phyloP scores from a whole-genome alignment of 106 monocot species.

The Xerophyta viscosa region DNA sequence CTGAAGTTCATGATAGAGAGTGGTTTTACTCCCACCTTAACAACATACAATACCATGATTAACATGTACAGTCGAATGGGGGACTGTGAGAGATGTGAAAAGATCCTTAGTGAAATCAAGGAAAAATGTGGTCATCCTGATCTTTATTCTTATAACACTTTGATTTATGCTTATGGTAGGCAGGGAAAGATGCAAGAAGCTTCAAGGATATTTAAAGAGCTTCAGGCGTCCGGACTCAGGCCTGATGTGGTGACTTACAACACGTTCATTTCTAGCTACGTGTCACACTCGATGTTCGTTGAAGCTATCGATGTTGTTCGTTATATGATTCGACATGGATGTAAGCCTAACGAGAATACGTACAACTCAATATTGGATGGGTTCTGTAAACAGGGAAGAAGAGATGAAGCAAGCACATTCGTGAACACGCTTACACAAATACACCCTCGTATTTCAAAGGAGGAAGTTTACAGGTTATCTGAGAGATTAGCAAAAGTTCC shows the following conservation, averaged over 20 bases:
- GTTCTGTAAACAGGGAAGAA: slow-evolving; percentile 48
- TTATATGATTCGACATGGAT: slow-evolving; percentile 70
- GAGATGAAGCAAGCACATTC: slow-evolving; percentile 57
- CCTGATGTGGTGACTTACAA: slow-evolving; percentile 94
- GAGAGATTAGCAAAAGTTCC: slow-evolving; percentile 32
- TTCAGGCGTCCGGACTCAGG: slow-evolving; percentile 60
- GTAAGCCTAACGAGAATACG: slow-evolving; percentile 84
- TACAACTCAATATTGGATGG: slow-evolving; percentile 77
- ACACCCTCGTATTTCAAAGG: slow-evolving; percentile 45
- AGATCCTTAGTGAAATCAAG: slow-evolving; percentile 60
- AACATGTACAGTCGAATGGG: slow-evolving; percentile 69
- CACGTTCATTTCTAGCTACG: slow-evolving; percentile 75
- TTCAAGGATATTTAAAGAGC: slow-evolving; percentile 74
- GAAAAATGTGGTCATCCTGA: slow-evolving; percentile 60
- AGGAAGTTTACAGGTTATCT: slow-evolving; percentile 28
- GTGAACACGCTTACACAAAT: slow-evolving; percentile 46
- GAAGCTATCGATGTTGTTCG: slow-evolving; percentile 75
- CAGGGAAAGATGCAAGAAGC: slow-evolving; percentile 76
- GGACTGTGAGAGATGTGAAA: slow-evolving; percentile 62
- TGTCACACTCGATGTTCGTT: slow-evolving; percentile 72
- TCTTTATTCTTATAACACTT: slow-evolving; percentile 81
- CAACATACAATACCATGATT: slow-evolving; percentile 85
- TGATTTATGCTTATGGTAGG: slow-evolving; percentile 86
- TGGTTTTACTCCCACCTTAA: slow-evolving; percentile 59
- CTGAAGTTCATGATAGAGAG: slow-evolving; percentile 60